phyloP scores from a whole-genome alignment of 805 yeast species.

The Komagataella populi region DNA sequence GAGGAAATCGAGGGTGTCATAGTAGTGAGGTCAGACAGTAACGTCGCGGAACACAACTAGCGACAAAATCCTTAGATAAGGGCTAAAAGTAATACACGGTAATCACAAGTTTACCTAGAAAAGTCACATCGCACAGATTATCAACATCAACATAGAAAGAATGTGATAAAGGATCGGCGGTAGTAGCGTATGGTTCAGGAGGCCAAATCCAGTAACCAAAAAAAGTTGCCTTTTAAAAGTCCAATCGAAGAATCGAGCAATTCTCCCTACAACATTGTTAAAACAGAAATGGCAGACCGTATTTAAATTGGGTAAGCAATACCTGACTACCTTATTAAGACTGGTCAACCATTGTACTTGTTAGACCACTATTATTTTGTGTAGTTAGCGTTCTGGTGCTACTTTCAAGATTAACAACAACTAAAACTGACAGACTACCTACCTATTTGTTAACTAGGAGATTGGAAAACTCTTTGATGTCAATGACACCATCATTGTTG shows the following conservation, averaged over 20 bases:
- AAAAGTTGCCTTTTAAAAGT: too few relatives aligned
- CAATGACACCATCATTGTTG: conserved; percentile 93
- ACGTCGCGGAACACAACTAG: background rate
- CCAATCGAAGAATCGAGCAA: too few relatives aligned
- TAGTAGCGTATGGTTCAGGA: background rate
- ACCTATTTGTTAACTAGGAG: conserved; percentile 60
- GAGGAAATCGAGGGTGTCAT: background rate
- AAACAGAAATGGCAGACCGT: too few relatives aligned
- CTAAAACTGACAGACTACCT: background rate
- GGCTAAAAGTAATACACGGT: background rate
- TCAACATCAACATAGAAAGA: background rate
- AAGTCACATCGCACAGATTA: background rate
- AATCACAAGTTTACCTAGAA: background rate
- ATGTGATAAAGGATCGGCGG: background rate
- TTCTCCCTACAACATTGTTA: too few relatives aligned
- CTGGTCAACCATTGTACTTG: background rate
- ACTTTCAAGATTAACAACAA: background rate
- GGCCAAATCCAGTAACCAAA: too few relatives aligned
- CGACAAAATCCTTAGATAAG: background rate
- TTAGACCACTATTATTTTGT: background rate
- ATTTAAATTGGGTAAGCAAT: background rate
- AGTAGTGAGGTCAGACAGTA: background rate
- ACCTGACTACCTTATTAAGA: background rate
- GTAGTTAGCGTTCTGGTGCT: background rate
- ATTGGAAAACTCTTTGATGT: conserved; percentile 92